phyloP scores from a whole-genome alignment of 257 asterid species.

The Apocynum venetum region DNA sequence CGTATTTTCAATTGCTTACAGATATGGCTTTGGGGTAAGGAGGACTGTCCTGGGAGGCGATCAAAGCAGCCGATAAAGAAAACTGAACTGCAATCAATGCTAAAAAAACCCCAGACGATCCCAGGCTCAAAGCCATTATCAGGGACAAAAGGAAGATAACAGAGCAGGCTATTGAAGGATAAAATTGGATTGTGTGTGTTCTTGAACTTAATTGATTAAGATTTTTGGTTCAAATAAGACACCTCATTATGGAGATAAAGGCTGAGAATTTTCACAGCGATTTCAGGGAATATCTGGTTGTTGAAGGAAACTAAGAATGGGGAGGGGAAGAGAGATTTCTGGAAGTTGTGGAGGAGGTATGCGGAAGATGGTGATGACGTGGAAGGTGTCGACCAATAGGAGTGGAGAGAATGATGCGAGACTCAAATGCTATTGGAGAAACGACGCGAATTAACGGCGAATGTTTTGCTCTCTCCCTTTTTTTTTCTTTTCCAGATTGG shows the following conservation, averaged over 20 bases:
- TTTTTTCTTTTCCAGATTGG: neutral
- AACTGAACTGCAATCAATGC: conserved; percentile 27
- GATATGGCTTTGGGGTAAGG: conserved; percentile 57
- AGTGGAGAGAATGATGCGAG: conserved; percentile 33
- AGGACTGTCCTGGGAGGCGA: conserved; percentile 35
- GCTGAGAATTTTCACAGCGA: neutral
- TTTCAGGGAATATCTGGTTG: neutral
- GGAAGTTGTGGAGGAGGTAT: conserved; percentile 15
- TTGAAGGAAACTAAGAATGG: neutral
- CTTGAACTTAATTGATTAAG: neutral
- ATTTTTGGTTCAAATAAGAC: neutral
- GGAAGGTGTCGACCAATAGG: conserved; percentile 40
- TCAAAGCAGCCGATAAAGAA: conserved; percentile 29
- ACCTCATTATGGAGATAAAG: neutral
- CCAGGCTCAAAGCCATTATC: conserved; percentile 32
- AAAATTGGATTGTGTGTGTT: neutral
- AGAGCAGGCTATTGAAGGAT: neutral
- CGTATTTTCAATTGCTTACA: conserved; percentile 23
- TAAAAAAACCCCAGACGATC: conserved; percentile 25
- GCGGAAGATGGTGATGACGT: conserved; percentile 35
- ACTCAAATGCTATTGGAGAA: conserved; percentile 19
- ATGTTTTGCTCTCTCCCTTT: neutral
- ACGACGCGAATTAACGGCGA: conserved; percentile 21
- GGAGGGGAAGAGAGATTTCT: neutral
- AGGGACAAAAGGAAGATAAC: neutral